Percentiles rank a stretch among this genome's conserved stretches.
Conservation (phyloP, 192 early-diverging fungal genomes). For the Podila minutissima region DNA sequence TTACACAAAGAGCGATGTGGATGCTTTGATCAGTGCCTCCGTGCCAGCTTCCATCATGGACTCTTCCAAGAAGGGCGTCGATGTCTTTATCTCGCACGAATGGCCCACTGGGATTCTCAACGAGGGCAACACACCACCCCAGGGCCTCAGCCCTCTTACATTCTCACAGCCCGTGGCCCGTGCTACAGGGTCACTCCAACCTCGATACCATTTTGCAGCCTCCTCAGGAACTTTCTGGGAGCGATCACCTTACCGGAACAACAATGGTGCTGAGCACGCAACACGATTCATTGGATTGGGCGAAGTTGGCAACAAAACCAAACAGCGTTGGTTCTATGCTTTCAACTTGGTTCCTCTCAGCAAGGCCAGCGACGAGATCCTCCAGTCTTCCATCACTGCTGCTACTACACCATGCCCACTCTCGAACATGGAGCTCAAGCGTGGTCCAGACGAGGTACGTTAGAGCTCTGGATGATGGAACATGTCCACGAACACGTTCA, state of each 20-base stretch:
- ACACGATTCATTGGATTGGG: conserved; percentile 90
- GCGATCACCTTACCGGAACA: conserved; percentile 83
- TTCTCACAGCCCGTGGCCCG: conserved; percentile 55
- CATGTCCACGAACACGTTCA: not conserved
- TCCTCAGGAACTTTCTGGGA: conserved; percentile 79
- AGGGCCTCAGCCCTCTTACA: conserved; percentile 6
- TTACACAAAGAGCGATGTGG: conserved; percentile 47
- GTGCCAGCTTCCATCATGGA: conserved; percentile 44
- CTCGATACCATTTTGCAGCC: conserved; percentile 90
- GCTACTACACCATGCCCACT: conserved; percentile 56
- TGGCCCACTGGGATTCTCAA: conserved; percentile 73
- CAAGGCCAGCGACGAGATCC: conserved; percentile 20
- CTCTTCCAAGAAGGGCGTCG: conserved; percentile 59
- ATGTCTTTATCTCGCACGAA: conserved; percentile 87
- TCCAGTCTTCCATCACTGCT: conserved; percentile 61
- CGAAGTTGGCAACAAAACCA: conserved; percentile 69
- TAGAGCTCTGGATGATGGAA: not conserved
- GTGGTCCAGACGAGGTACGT: conserved; percentile 21
- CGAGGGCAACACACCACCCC: conserved; percentile 6
- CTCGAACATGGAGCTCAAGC: conserved; percentile 39
- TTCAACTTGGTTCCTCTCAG: conserved; percentile 82
- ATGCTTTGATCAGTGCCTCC: conserved; percentile 28
- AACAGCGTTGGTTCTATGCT: conserved; percentile 93
- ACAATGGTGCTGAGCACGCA: conserved; percentile 60
- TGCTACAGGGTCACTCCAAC: conserved; percentile 64